Evolutionary conservation across 2,329 filamentous ascomycete species (phyloP), one percentile per base, ranked within the genome.

Genomic region (Penicillium sp.): DNA sequence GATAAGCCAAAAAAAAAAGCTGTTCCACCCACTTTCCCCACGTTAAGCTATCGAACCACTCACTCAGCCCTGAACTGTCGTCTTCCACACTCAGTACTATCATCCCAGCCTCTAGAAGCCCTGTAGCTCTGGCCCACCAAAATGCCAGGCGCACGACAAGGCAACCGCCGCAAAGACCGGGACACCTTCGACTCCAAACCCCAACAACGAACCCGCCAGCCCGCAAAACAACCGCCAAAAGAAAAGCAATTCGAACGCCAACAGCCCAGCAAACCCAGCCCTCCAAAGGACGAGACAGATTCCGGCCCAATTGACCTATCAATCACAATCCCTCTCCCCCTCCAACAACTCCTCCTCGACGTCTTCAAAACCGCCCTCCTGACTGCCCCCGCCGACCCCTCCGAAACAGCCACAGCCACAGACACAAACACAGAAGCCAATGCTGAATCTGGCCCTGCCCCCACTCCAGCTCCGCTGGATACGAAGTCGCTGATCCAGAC

Each of bases 301-400:
- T 22, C 60, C 14, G 28, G 53, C 12, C 51, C 57, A 31, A 63
- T 65, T 52, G 63, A 74, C 12, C 63, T 76, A 17, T 68, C 66
- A 14, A 57, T 64, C n/a, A 67, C 68, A 20, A 70, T 86, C 17
- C 81, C 84, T 0, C 48, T 82, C 7, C 76, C 82, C 42, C 72
- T 88, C 2, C 90, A 92, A 71, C 90, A 93, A 73, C 78, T 84
- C 38, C 81, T 95, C 28, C 81, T 96, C 49, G 83, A 92, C 67
- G 79, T 92, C 63, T 96, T 96, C 78, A 82, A 83, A 59, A 78
- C 84, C 61, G 82, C 90, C 0, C 90, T 95, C 67, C 70, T 77
- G 12, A 74, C 49, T 54, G 35, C 25, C 53, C 35, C 52, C 73
- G 35, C 43, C 49, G 50, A 62, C 49, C 25, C 50, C 25, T 6